Percentiles rank a stretch among this genome's conserved stretches.
Conservation (phyloP, 129 eudicot genomes). For the Helianthus annuus region DNA sequence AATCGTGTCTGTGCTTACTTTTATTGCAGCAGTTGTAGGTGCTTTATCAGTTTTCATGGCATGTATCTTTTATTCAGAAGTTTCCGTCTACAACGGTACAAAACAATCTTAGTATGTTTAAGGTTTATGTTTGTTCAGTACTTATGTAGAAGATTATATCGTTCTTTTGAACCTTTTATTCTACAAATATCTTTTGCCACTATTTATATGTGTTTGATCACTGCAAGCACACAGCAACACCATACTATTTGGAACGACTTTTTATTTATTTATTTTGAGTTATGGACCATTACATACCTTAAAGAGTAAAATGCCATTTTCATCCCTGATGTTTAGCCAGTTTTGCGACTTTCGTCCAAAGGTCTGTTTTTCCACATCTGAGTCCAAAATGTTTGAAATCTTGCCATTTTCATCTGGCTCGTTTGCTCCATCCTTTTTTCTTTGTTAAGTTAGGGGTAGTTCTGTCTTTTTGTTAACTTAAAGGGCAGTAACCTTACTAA, state of each 20-base stretch:
- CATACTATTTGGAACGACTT: neutral
- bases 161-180: conserved; percentile 13
- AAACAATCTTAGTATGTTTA: conserved; percentile 46
- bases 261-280: conserved; percentile 6
- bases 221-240: too few species aligned
- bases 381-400: too few species aligned
- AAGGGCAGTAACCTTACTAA: too few species aligned
- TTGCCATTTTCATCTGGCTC: too few species aligned
- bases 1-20: conserved; percentile 66
- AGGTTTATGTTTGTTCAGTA: conserved; percentile 8
- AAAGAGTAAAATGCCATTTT: too few species aligned
- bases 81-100: neutral
- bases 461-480: too few species aligned
- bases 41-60: conserved; percentile 58
- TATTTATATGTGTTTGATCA: too few species aligned
- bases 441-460: too few species aligned
- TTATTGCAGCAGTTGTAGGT: conserved; percentile 59
- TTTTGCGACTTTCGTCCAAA: too few species aligned
- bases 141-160: neutral
- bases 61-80: conserved; percentile 43
- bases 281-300: neutral
- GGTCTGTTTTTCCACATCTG: too few species aligned
- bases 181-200: neutral
- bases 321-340: too few species aligned
- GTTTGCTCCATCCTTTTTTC: too few species aligned